phyloP scores from a whole-genome alignment of 2,329 filamentous ascomycete species.

The Alternaria hordeiaustralica region DNA sequence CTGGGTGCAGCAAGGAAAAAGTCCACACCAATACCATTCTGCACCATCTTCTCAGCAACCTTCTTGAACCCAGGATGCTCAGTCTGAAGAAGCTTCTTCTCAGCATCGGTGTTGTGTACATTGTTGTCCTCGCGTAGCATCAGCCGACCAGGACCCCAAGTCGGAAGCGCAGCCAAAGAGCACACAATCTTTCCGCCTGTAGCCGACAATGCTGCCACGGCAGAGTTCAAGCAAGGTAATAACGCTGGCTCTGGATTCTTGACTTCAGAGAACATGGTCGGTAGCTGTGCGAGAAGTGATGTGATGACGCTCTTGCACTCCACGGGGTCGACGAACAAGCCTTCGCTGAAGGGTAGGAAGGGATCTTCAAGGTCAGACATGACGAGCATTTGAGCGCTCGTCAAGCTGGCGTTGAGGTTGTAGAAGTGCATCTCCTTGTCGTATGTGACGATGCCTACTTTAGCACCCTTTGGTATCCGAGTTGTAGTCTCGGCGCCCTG shows the following conservation, averaged over 20 bases:
- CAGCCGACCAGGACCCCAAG: slow-evolving; percentile 85
- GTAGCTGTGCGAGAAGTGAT: slow-evolving; percentile 82
- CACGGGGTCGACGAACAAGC: slow-evolving; percentile 92
- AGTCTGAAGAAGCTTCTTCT: slow-evolving; percentile 89
- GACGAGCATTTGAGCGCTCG: slow-evolving; percentile 96
- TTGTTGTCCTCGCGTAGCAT: slow-evolving; percentile 89
- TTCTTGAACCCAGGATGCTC: slow-evolving; percentile 91
- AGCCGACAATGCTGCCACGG: slow-evolving; percentile 78
- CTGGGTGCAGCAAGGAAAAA: slow-evolving; percentile 93
- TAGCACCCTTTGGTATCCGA: slow-evolving; percentile 76
- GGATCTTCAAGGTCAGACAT: slow-evolving; percentile 98
- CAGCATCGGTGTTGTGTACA: slow-evolving; percentile 78
- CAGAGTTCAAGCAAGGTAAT: slow-evolving; percentile 82
- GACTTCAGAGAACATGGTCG: slow-evolving; percentile 82
- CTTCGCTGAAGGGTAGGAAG: slow-evolving; percentile 89
- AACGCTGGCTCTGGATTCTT: slow-evolving; percentile 92
- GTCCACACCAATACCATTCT: slow-evolving; percentile 84
- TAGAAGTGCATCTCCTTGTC: slow-evolving; percentile 99
- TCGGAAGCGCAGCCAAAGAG: slow-evolving; percentile 85
- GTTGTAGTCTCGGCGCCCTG: slow-evolving; percentile 60
- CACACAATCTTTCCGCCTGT: slow-evolving; percentile 94
- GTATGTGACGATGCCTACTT: slow-evolving; percentile 93
- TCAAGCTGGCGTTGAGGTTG: slow-evolving; percentile 80
- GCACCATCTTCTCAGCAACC: slow-evolving; percentile 83
- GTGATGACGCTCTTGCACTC: slow-evolving; percentile 88